Percentiles rank a stretch among this genome's conserved stretches.
Conservation (phyloP, 257 asterid species). For the Salvia hispanica region DNA sequence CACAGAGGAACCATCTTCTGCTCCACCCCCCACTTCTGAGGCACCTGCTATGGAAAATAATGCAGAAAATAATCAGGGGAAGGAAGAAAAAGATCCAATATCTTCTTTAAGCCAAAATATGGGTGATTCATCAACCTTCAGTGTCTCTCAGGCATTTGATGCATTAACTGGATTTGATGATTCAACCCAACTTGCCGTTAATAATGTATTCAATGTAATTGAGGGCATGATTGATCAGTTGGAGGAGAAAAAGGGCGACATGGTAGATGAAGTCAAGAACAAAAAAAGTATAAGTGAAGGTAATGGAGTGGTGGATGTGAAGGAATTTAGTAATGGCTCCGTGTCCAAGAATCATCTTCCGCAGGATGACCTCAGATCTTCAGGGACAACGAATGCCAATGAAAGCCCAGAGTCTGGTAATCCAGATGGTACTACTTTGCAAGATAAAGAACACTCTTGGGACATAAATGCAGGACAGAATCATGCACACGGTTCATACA, state of each 20-base stretch:
- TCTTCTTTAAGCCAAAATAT: constrained; percentile 40
- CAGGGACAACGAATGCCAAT: constrained; percentile 31
- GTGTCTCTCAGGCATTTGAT: constrained; percentile 78
- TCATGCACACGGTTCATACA: constrained; percentile 12
- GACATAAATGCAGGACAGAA: constrained; percentile 21
- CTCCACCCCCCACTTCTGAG: constrained; percentile 53
- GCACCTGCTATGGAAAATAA: constrained; percentile 43
- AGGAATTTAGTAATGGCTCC: constrained; percentile 37
- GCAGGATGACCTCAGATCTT: constrained; percentile 35
- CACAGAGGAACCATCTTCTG: constrained; percentile 43
- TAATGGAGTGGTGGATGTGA: constrained; percentile 36
- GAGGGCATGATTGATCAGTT: constrained; percentile 82
- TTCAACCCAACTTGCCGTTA: constrained; percentile 93
- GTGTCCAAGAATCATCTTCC: constrained; percentile 32
- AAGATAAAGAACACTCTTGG: constrained; percentile 35
- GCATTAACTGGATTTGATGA: constrained; percentile 89
- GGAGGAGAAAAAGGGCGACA: constrained; percentile 50
- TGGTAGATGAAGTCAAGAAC: constrained; percentile 40
- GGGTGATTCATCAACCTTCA: constrained; percentile 55
- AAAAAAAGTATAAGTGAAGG: constrained; percentile 33
- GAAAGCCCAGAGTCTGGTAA: constrained; percentile 31
- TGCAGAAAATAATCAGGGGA: constrained; percentile 45
- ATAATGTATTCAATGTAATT: constrained; percentile 77
- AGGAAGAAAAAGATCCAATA: constrained; percentile 46
- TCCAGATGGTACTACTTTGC: constrained; percentile 33